Conservation (phyloP, 148 eudicot species). For the Vaccinium vitisidaea region DNA sequence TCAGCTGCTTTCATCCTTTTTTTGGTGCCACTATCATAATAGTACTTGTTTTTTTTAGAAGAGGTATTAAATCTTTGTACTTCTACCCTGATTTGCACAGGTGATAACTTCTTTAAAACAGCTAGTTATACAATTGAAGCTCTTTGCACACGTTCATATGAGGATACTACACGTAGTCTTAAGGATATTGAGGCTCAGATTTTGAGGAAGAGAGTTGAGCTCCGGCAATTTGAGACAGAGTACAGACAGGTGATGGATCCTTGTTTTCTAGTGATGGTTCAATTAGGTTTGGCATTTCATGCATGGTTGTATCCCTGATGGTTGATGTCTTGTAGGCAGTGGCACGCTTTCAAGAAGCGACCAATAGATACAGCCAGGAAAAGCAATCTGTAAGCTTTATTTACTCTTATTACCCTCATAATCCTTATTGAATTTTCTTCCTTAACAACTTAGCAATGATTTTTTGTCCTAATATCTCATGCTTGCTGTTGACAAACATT, state of each 20-base stretch:
- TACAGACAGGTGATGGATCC: constrained; percentile 68
- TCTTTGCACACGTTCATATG: constrained; percentile 75
- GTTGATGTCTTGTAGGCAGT: constrained; percentile 57
- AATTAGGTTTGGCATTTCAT: neutral
- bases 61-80: neutral
- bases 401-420: constrained; percentile 1
- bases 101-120: constrained; percentile 96
- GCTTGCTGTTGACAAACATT: neutral
- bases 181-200: constrained; percentile 69
- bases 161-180: constrained; percentile 55
- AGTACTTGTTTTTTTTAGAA: neutral
- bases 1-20: constrained; percentile 12
- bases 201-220: constrained; percentile 69
- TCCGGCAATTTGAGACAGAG: constrained; percentile 94
- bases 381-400: constrained; percentile 75
- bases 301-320: neutral
- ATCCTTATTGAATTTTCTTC: constrained; percentile 3
- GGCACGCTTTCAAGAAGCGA: constrained; percentile 93
- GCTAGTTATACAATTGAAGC: constrained; percentile 91
- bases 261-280: constrained; percentile 6
- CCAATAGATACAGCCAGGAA: constrained; percentile 86
- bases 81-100: constrained; percentile 33
- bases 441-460: neutral
- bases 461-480: neutral
- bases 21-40: neutral